phyloP scores from a whole-genome alignment of 495 filamentous ascomycete species.

The Penicillium soppii region DNA sequence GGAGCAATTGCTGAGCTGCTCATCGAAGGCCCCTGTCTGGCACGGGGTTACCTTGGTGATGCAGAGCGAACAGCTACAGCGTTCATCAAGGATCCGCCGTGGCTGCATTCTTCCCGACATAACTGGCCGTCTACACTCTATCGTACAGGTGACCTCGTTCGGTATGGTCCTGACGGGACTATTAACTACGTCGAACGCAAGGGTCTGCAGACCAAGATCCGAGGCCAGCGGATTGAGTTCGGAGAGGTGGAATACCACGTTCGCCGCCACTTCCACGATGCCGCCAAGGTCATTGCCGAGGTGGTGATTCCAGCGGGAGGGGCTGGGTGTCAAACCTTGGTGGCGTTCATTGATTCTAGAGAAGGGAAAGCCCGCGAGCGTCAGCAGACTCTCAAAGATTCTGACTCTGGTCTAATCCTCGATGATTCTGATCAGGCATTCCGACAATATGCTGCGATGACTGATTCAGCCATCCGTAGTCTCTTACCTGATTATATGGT shows the following conservation, averaged over 20 bases:
- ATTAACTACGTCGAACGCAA: conserved; percentile 14
- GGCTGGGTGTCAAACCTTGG: background rate
- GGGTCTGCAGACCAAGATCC: conserved; percentile 16
- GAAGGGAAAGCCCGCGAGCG: too few relatives aligned
- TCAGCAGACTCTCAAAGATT: too few relatives aligned
- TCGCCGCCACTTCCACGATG: background rate
- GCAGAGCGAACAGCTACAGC: background rate
- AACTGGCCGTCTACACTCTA: conserved; percentile 23
- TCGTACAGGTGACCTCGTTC: conserved; percentile 19
- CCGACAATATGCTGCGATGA: background rate
- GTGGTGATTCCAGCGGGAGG: background rate
- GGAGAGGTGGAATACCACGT: conserved; percentile 32
- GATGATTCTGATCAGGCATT: background rate
- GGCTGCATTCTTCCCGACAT: background rate
- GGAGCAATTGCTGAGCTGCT: conserved; percentile 32
- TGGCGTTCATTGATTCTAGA: background rate
- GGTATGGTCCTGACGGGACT: conserved; percentile 3
- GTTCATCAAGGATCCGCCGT: background rate
- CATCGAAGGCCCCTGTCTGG: conserved; percentile 41
- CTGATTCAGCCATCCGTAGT: background rate
- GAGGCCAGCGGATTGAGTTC: conserved; percentile 39
- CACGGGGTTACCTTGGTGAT: conserved; percentile 32
- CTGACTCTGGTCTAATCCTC: too few relatives aligned
- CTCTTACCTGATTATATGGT: conserved; percentile 39
- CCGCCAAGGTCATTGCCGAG: background rate